Evolutionary conservation across 768 basidiomycete genomes (phyloP), one percentile per base, ranked within the genome.

Genomic region (Tubosaeta sp.): DNA sequence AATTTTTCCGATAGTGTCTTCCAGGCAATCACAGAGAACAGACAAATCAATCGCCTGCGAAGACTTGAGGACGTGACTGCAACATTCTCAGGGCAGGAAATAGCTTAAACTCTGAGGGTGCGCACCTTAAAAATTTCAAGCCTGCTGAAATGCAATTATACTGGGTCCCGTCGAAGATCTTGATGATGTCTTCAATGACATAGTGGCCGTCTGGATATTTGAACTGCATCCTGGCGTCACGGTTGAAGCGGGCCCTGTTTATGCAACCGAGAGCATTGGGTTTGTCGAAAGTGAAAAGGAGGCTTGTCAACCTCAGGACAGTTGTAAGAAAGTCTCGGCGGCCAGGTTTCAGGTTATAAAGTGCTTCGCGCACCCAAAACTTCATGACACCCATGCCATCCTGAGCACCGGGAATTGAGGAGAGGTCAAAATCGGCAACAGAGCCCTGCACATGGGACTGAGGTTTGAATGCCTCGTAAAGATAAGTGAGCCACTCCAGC

Each of bases 381-480:
- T 70, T 70, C 32, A 81, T 64, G 6, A 74, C 65, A 6, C 63
- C 59, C 2, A 76, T 64, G 5, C 67, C 72, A 19, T 63, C 61
- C 1, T 60, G 58, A 31, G 71, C 71, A 50, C 77, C 73, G 1
- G 76, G 75, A 27, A 81, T 75, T 11, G 54, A 26, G 2, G 57
- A 55, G 10, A 67, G 49, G 32, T 74, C 65, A 1, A 82, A 61
- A 44, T 67, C 55, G 0, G 72, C 61, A 0, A 62, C 48, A 0
- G 76, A 73, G 5, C 84, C 85, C 38, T 82, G 67, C n/a, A 62
- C 50, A 50, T 76, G 66, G 44, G 63, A 71, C 1, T 76, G 62
- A 3, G 85, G 84, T 53, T 75, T 71, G 6, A 85, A 46, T 1
- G 75, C 71, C 17, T 79, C 76, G 48, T 82, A 77, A 0, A 85